phyloP scores from a whole-genome alignment of 2,329 filamentous ascomycete genomes.

The Ophiostoma fasciatum region DNA sequence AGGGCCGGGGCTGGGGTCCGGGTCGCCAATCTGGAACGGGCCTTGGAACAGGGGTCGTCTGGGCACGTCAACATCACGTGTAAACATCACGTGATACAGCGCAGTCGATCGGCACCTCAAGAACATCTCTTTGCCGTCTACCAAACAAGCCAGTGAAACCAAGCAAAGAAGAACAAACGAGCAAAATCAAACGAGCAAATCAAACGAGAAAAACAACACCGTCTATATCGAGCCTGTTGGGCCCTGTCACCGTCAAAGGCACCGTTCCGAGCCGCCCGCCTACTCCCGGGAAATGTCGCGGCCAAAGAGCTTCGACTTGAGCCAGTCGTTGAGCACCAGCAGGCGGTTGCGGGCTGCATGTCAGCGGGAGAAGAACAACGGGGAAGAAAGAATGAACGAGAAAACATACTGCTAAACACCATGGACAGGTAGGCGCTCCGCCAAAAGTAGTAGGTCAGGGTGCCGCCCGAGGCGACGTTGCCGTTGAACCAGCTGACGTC shows the following conservation, averaged over 20 bases:
- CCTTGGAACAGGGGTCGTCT: too few relatives aligned
- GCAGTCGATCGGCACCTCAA: too few relatives aligned
- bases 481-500: conserved; percentile 96
- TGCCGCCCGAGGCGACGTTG: conserved; percentile 86
- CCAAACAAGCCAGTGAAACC: not conserved
- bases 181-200: not conserved
- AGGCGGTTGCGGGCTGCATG: conserved; percentile 74
- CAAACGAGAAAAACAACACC: too few relatives aligned
- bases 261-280: too few relatives aligned
- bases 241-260: too few relatives aligned
- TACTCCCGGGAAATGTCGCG: conserved; percentile 85
- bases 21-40: too few relatives aligned
- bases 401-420: conserved; percentile 93
- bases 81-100: too few relatives aligned
- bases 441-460: conserved; percentile 97
- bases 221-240: too few relatives aligned
- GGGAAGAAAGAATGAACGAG: not conserved
- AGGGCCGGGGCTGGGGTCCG: too few relatives aligned
- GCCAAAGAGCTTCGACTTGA: conserved; percentile 93
- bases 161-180: not conserved
- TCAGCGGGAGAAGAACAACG: not conserved
- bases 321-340: conserved; percentile 84
- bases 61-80: too few relatives aligned
- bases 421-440: conserved; percentile 95
- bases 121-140: too few relatives aligned